phyloP scores from a whole-genome alignment of 108 stramenopile genomes.

The Skeletonema tropicum region DNA sequence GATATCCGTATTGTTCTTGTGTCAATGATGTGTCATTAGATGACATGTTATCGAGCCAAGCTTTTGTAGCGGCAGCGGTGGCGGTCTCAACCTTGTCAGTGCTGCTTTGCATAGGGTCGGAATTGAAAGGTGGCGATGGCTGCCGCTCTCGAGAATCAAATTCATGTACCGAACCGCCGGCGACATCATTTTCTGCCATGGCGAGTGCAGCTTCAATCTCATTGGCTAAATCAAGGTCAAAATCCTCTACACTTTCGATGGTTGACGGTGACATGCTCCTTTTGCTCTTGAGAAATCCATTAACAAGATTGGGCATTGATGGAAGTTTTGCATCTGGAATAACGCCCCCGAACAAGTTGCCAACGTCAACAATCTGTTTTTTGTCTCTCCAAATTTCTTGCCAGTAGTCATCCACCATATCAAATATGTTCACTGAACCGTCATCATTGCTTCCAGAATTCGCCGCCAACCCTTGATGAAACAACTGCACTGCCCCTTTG shows the following conservation, averaged over 20 bases:
- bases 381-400: neutral
- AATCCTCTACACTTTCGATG: neutral
- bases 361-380: neutral
- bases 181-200: slow-evolving; percentile 2
- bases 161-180: neutral
- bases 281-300: neutral
- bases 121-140: neutral
- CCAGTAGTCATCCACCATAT: neutral
- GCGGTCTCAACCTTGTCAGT: neutral
- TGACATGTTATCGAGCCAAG: neutral
- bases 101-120: neutral
- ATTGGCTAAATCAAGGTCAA: neutral
- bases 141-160: neutral
- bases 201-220: slow-evolving; percentile 6
- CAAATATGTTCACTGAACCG: neutral
- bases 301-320: neutral
- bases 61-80: slow-evolving; percentile 5
- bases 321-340: neutral
- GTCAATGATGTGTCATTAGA: neutral
- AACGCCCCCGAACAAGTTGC: neutral
- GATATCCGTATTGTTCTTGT: neutral
- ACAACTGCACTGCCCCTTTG: neutral
- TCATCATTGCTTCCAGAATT: neutral
- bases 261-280: neutral
- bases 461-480: neutral